Evolutionary conservation across 2,329 filamentous ascomycete genomes (phyloP).

Genomic region (Neofusicoccum ribis): DNA sequence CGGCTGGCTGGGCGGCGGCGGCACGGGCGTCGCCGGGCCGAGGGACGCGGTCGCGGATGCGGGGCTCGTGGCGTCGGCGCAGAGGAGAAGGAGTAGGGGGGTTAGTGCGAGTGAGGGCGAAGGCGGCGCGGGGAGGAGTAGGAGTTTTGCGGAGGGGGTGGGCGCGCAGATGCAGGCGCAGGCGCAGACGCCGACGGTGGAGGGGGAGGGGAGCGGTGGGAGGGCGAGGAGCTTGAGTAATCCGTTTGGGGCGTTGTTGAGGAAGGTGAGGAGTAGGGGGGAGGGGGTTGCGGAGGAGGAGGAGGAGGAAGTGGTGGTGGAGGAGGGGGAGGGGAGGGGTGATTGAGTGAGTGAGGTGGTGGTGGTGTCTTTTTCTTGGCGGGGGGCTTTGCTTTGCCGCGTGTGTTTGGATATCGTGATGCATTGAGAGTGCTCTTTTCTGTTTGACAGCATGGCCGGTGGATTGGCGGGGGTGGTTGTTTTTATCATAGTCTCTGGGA

Average conservation of each 20-base stretch:
- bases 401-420: too few relatives aligned
- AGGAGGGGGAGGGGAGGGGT: slow-evolving; percentile 4
- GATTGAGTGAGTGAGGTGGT: background rate
- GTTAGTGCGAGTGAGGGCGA: background rate
- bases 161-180: background rate
- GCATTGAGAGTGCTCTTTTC: too few relatives aligned
- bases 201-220: background rate
- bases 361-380: too few relatives aligned
- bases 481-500: too few relatives aligned
- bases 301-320: background rate
- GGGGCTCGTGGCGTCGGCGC: background rate
- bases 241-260: slow-evolving; percentile 20
- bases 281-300: background rate
- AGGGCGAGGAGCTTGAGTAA: slow-evolving; percentile 17
- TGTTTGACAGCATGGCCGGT: too few relatives aligned
- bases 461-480: too few relatives aligned
- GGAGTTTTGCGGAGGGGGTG: background rate
- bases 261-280: slow-evolving; percentile 2
- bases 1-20: background rate
- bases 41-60: background rate
- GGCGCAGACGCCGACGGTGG: background rate
- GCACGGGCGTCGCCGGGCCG: slow-evolving; percentile 5
- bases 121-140: background rate
- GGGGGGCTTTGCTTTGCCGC: too few relatives aligned
- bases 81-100: background rate